Conservation (phyloP, 2,329 filamentous ascomycete genomes). For the Thielaviopsis ethacetica region DNA sequence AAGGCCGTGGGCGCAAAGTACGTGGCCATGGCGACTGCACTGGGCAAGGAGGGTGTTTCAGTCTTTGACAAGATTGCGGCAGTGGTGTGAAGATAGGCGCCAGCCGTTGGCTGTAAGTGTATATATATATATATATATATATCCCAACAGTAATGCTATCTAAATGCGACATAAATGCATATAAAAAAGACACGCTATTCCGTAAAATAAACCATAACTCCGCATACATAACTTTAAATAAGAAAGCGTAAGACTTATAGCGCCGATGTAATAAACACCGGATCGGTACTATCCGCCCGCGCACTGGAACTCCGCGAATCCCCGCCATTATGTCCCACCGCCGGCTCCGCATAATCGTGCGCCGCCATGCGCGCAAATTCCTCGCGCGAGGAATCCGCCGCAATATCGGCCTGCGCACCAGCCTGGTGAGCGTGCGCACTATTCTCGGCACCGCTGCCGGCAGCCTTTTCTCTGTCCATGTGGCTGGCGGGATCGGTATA, state of each 20-base stretch:
- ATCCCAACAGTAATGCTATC: no score
- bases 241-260: neutral
- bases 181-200: neutral
- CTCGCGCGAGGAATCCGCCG: neutral
- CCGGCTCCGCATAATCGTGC: neutral
- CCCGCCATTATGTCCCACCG: neutral
- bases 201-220: neutral
- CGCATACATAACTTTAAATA: neutral
- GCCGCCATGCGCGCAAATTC: neutral
- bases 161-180: neutral
- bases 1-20: constrained; percentile 45
- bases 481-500: neutral
- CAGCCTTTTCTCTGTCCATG: neutral
- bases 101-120: neutral
- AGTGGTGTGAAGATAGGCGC: constrained; percentile 8
- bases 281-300: neutral
- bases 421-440: no score
- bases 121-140: neutral
- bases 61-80: constrained; percentile 44
- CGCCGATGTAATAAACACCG: neutral
- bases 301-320: neutral
- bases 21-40: constrained; percentile 52
- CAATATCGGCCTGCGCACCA: neutral
- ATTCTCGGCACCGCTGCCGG: neutral
- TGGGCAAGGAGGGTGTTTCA: constrained; percentile 44